These are phyloP conservation scores for Eleusine indica DNA, from an alignment of 176 grass and related monocot species.

Conservation along the genomic window DNA sequence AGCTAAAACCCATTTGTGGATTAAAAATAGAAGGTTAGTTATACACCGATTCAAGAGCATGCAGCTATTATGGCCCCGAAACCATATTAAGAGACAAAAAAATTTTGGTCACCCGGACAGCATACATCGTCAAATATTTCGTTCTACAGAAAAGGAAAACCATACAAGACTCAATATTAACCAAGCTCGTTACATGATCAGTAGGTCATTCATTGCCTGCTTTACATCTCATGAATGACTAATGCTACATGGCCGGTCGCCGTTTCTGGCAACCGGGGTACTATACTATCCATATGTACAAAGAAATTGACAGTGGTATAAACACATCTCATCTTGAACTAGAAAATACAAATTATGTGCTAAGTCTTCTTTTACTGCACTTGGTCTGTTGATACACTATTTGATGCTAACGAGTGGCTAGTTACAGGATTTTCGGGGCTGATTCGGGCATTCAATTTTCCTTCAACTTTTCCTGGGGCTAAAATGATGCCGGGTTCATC, in stretches of 20 bases:
- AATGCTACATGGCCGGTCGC: constrained; percentile 50
- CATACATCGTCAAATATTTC: background rate
- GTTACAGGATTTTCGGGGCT: background rate
- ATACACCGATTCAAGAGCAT: background rate
- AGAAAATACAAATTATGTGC: constrained; percentile 20
- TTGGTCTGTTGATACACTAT: constrained; percentile 10
- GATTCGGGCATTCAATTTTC: constrained; percentile 7
- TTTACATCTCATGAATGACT: constrained; percentile 47
- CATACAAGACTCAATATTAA: constrained; percentile 15
- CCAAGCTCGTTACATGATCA: constrained; percentile 47
- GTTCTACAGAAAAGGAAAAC: background rate
- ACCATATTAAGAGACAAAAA: too few species aligned
- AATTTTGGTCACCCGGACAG: background rate
- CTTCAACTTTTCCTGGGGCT: constrained; percentile 9
- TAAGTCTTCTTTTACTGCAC: constrained; percentile 2
- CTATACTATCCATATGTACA: constrained; percentile 45
- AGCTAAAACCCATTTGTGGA: background rate
- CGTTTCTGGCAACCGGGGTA: constrained; percentile 36
- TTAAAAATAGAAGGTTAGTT: background rate
- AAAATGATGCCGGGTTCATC: constrained; percentile 22
- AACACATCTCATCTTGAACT: constrained; percentile 11
- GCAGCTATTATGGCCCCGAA: too few species aligned
- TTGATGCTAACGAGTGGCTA: background rate
- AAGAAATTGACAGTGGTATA: constrained; percentile 24
- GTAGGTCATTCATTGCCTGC: constrained; percentile 17